These are phyloP conservation scores for Endocalyx cinctus DNA, from an alignment of 2,329 filamentous ascomycete genomes.

Conservation along the genomic window DNA sequence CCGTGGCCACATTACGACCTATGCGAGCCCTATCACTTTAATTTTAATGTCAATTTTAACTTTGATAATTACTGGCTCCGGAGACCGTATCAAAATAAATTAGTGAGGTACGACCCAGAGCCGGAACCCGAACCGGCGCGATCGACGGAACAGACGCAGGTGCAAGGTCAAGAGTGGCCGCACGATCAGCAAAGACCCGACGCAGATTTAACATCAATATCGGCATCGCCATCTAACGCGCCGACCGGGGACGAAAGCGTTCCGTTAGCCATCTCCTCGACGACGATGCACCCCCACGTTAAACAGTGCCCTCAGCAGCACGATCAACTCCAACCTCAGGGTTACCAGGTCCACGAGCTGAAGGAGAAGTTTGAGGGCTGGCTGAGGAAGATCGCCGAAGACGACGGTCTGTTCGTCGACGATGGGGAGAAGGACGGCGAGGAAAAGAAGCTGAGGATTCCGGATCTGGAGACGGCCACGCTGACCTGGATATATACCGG, in stretches of 20 bases:
- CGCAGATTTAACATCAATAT: no score
- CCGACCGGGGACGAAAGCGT: no score
- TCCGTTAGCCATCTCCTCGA: no score
- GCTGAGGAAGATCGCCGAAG: conserved; percentile 17
- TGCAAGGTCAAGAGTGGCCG: no score
- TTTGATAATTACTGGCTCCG: conserved; percentile 38
- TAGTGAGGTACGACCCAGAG: conserved; percentile 23
- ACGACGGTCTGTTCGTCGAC: no score
- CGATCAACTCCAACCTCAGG: conserved; percentile 23
- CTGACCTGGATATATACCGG: conserved; percentile 28
- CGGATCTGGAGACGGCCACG: conserved; percentile 25
- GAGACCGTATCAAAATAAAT: conserved; percentile 33
- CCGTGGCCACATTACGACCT: conserved; percentile 33
- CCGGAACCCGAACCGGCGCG: no score
- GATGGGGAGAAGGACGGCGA: background rate
- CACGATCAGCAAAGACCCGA: no score
- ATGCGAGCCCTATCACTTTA: conserved; percentile 41
- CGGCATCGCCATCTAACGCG: no score
- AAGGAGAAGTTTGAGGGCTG: conserved; percentile 26
- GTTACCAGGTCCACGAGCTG: conserved; percentile 24
- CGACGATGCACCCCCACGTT: no score
- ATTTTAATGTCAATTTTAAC: conserved; percentile 42
- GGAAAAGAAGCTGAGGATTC: conserved; percentile 8
- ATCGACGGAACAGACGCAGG: no score
- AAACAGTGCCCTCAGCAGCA: no score